Conservation (phyloP, 2,329 filamentous ascomycete species). For the Calonectria ilicicola region DNA sequence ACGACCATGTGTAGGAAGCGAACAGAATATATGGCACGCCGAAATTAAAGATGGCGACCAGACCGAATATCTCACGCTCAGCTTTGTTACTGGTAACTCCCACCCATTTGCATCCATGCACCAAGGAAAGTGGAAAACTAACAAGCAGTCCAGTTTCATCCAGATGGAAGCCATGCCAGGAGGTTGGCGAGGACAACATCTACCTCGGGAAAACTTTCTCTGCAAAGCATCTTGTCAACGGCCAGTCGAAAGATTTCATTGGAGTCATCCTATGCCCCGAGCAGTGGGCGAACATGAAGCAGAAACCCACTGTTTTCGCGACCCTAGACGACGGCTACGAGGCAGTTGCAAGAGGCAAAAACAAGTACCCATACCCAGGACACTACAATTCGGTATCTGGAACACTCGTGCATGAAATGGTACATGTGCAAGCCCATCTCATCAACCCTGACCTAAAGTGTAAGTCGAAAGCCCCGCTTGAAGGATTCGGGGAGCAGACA, state of each 20-base stretch:
- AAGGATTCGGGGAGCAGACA: neutral
- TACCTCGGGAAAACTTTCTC: slow-evolving; percentile 14
- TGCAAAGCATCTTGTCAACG: neutral
- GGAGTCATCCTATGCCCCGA: slow-evolving; percentile 20
- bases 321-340: neutral
- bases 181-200: neutral
- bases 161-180: neutral
- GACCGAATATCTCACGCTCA: neutral
- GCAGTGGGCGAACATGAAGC: neutral
- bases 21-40: neutral
- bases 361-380: neutral
- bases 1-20: neutral
- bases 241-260: neutral
- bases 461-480: neutral
- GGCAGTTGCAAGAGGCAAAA: neutral
- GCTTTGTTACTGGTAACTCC: neutral
- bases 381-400: slow-evolving; percentile 11
- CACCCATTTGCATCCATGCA: neutral
- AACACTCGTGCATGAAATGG: slow-evolving; percentile 17
- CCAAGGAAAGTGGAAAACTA: neutral
- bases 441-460: neutral
- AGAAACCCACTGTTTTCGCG: neutral
- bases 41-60: neutral
- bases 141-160: neutral
- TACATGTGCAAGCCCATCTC: slow-evolving; percentile 2